Conservation (phyloP, 805 yeast genomes). For the Cyberlindnera petersonii region DNA sequence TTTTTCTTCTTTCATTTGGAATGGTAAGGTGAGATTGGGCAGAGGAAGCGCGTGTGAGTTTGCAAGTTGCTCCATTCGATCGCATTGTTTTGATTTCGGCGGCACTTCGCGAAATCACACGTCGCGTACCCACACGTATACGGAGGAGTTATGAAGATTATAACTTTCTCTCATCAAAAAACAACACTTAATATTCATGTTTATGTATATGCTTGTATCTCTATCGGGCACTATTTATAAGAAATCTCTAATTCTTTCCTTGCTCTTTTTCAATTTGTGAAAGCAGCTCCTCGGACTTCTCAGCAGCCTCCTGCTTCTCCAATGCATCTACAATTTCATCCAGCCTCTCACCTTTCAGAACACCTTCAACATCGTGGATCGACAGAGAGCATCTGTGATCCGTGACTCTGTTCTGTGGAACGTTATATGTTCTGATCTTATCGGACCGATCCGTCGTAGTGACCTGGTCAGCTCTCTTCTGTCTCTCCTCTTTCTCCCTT, state of each 20-base stretch:
- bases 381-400: constrained; percentile 89
- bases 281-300: constrained; percentile 34
- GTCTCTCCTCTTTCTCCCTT: constrained; percentile 60
- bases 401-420: constrained; percentile 86
- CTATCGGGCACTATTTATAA: no score
- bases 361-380: constrained; percentile 67
- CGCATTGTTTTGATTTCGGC: no score
- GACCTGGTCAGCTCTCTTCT: constrained; percentile 76
- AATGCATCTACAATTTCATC: constrained; percentile 55
- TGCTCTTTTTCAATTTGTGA: constrained; percentile 12
- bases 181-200: no score
- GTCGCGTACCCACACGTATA: no score
- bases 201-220: no score
- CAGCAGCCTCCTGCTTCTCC: constrained; percentile 42
- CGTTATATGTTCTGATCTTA: constrained; percentile 90
- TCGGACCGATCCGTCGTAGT: constrained; percentile 87
- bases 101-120: no score
- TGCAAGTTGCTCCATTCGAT: no score
- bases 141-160: no score
- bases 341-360: constrained; percentile 56
- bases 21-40: background rate
- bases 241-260: constrained; percentile 8
- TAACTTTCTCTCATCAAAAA: no score
- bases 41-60: no score
- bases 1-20: background rate